Evolutionary conservation across 2,329 filamentous ascomycete genomes (phyloP), one percentile per base, ranked within the genome.

Genomic region (Aciculosporium take): DNA sequence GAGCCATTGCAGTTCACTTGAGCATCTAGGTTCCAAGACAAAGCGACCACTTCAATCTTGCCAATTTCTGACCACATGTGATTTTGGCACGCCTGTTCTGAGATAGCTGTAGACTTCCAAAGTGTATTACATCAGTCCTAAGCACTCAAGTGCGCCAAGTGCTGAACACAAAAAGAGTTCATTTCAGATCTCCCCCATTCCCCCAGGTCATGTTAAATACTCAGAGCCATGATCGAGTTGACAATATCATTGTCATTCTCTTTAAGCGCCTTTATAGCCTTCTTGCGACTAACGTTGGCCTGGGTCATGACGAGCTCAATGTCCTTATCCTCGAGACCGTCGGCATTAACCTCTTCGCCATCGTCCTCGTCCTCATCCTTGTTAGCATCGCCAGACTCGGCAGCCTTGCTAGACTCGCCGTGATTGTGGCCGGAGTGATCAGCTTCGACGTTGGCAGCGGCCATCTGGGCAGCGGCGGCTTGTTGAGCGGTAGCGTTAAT

Each of bases 171-270:
- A 35, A 20, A 35, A 32, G 4, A 4, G 24, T 39, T 39, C 29
- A 36, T 34, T 39, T 34, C 42, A 41, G 42, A 34, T 40, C 40
- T 36, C 39, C 44, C 12, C 24, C 9, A 15, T 8, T 29, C 38
- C 40, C 23, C 27, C 33, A 23, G 7, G 7, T 29, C 47, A 47
- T 44, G 41, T 62, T 71, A 88, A 74, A 86, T 80, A 72, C 83
- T 87, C 64, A 98, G 71, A 54, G 89, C 88, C 91, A 98, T 98
- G 72, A 98, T 98, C 56, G 91, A 95, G 76, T 98, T 98, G 74
- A 98, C 91, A 71, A 98, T 98, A 64, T 98, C 91, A 60, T 96
- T 95, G 71, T 96, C 89, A 63, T 98, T 98, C 74, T 96, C 91
- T 74, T 87, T 88, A 61, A 98, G 76, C 43, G 93, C 91, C 72